These are phyloP conservation scores for Aspergillus carlsbadensis DNA, from an alignment of 495 filamentous ascomycete genomes.

Conservation along the genomic window DNA sequence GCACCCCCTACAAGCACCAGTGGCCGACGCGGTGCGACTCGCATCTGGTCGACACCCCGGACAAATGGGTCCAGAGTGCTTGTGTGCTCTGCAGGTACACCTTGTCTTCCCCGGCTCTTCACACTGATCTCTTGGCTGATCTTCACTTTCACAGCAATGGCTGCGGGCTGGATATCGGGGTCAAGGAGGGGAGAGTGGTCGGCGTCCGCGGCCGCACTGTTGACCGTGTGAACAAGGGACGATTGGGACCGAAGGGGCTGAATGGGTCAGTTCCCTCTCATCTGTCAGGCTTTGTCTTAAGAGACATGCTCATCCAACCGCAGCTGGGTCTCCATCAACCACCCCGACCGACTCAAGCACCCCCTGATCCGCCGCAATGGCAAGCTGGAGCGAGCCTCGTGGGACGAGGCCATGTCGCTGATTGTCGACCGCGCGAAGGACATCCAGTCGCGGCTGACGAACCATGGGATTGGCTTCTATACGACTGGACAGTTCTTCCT, in stretches of 20 bases:
- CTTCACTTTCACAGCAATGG: neutral
- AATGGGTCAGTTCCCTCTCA: neutral
- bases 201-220: neutral
- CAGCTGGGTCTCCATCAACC: constrained; percentile 1
- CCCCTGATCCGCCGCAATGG: constrained; percentile 8
- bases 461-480: constrained; percentile 10
- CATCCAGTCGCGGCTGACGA: neutral
- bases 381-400: neutral
- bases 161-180: neutral
- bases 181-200: constrained; percentile 8
- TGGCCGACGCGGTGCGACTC: constrained; percentile 6
- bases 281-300: no score
- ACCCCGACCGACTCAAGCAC: constrained; percentile 4
- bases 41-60: constrained; percentile 7
- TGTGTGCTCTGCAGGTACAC: constrained; percentile 7
- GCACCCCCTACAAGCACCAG: constrained; percentile 11
- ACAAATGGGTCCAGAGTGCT: constrained; percentile 11
- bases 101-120: neutral
- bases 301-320: neutral
- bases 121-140: neutral
- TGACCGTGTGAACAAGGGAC: constrained; percentile 3
- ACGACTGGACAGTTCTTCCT: constrained; percentile 7
- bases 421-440: constrained; percentile 5
- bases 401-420: constrained; percentile 11
- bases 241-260: constrained; percentile 6